Percentiles rank a stretch among this genome's conserved stretches.
Conservation (phyloP, 139 green algal species). For the Tetraselmis chui region DNA sequence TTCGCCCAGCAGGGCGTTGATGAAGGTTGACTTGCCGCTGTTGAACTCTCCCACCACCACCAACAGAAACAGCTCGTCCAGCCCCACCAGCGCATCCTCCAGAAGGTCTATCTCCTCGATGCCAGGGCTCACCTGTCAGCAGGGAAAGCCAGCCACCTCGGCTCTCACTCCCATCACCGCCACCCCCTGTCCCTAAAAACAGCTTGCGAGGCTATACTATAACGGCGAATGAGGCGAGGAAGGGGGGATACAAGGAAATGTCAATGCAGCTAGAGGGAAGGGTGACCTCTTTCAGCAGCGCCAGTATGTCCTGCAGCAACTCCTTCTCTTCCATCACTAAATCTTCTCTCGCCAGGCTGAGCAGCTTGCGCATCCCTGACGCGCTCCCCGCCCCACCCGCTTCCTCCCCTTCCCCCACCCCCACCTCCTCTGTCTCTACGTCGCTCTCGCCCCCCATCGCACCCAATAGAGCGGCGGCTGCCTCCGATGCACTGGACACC, state of each 20-base stretch:
- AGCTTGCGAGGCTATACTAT: too few relatives aligned
- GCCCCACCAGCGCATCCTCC: constrained; percentile 43
- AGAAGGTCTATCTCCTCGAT: constrained; percentile 47
- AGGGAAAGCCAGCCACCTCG: too few relatives aligned
- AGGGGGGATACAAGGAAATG: too few relatives aligned
- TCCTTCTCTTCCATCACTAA: constrained; percentile 15
- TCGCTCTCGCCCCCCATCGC: not conserved
- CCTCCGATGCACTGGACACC: not conserved
- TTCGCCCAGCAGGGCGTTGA: constrained; percentile 84
- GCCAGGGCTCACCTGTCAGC: not conserved
- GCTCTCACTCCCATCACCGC: too few relatives aligned
- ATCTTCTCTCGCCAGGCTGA: not conserved
- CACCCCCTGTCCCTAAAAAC: too few relatives aligned
- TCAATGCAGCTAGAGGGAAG: too few relatives aligned
- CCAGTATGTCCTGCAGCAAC: constrained; percentile 5
- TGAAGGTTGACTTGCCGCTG: constrained; percentile 80
- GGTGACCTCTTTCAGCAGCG: constrained; percentile 8
- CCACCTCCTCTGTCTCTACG: not conserved
- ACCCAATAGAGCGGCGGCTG: not conserved
- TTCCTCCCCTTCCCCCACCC: not conserved
- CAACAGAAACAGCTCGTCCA: constrained; percentile 93
- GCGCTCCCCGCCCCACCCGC: not conserved
- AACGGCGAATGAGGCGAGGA: too few relatives aligned
- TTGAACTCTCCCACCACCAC: constrained; percentile 98
- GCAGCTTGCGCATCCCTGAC: not conserved